Base-by-base conservation (phyloP, 306 rosid species). In the Pachyrhizus erosus region DNA sequence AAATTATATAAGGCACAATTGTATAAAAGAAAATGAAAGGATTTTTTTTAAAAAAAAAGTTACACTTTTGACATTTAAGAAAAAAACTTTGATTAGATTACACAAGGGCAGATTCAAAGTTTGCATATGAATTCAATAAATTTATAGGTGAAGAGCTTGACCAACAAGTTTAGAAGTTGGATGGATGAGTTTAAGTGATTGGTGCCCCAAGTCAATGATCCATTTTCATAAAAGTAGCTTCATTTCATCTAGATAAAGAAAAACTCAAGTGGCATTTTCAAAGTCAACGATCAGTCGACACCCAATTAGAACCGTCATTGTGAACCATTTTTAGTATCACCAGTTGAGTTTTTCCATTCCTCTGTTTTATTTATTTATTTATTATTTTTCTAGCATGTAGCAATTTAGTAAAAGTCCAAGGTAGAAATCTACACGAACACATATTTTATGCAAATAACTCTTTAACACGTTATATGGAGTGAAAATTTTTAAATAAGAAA, bases 171-270 rank as follows among this genome's bases (percentile, higher is more conserved):
- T 49, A 69, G 60, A 9, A n/a, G 46, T 13, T n/a, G 5, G 10
- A 8, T 10, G 33, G 23, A 65, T 2, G 72, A 21, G n/a, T 49
- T 18, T 24, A 7, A 43, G 29, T 43, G 62, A 34, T 31, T 45
- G 49, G 15, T 21, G 81, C 54, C 52, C 77, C 40, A 57, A 34
- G 75, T 75, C 79, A 68, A 26, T 18, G 52, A 45, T 34, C 51
- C 65, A 18, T 69, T 70, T 58, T 49, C 20, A 26, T 18, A 21
- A 54, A 66, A 37, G 29, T 51, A 52, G n/a, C 10, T 33, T 64
- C 12, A 1, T 33, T 67, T 27, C 65, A 54, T 66, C 72, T 74
- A 37, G 29, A 79, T 45, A 39, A 39, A 27, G 9, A 55, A 15
- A 62, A 27, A 21, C 27, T 4, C 46, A 79, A 31, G 5, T 11